Evolutionary conservation across 805 yeast species (phyloP).

Genomic region (Lipomyces spencermartinsiae): DNA sequence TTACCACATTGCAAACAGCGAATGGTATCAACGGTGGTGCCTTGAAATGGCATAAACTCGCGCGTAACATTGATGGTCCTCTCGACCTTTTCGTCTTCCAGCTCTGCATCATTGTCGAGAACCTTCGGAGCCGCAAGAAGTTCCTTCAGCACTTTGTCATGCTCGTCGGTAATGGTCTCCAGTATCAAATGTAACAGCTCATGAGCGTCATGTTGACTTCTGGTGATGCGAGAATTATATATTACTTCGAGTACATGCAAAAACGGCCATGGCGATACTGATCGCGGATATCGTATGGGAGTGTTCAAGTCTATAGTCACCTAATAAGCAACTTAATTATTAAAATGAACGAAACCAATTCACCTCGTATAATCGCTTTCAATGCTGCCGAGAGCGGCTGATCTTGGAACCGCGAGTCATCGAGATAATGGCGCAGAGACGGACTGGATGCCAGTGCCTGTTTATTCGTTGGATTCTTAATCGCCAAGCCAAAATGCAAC

Average conservation of each 20-base stretch:
- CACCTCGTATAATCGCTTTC: constrained; percentile 31
- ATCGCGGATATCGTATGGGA: constrained; percentile 58
- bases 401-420: constrained; percentile 21
- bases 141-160: constrained; percentile 43
- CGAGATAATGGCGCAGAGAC: constrained; percentile 24
- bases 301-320: constrained; percentile 59
- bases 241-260: constrained; percentile 73
- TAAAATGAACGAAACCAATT: background rate
- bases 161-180: constrained; percentile 77
- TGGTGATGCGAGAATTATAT: constrained; percentile 74
- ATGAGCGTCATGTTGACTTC: constrained; percentile 93
- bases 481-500: background rate
- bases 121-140: constrained; percentile 11
- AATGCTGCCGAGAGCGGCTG: constrained; percentile 34
- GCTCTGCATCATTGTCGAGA: constrained; percentile 19
- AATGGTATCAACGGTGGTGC: constrained; percentile 68
- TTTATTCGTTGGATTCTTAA: background rate
- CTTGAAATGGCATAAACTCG: constrained; percentile 68
- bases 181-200: constrained; percentile 82
- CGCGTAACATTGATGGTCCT: constrained; percentile 7
- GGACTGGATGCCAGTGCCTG: constrained; percentile 35
- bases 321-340: background rate
- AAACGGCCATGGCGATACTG: constrained; percentile 79
- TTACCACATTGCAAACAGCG: constrained; percentile 71
- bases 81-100: constrained; percentile 20